Evolutionary conservation across 2,329 filamentous ascomycete species (phyloP).

Genomic region (Lizonia empirigonia): DNA sequence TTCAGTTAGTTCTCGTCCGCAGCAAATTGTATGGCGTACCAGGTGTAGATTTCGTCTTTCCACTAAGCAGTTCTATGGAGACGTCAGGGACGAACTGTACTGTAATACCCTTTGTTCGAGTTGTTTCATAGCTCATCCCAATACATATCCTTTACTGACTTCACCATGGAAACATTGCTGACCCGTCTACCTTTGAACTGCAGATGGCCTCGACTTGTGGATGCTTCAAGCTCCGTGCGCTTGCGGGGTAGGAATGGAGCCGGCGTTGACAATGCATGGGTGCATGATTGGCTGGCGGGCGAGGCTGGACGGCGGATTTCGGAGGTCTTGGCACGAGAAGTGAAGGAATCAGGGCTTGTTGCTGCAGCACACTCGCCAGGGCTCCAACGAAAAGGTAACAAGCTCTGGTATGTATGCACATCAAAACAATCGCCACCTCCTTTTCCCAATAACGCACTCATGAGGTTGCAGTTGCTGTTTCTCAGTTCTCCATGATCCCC

Average conservation of each 20-base stretch:
- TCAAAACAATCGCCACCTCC: constrained; percentile 22
- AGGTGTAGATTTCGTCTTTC: background rate
- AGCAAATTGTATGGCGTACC: background rate
- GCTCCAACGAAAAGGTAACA: constrained; percentile 8
- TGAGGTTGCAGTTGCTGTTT: constrained; percentile 8
- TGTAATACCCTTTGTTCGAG: too few species aligned
- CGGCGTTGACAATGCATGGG: constrained; percentile 17
- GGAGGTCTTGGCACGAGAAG: constrained; percentile 25
- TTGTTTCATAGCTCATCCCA: background rate
- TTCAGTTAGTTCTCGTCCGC: background rate
- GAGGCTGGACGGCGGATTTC: constrained; percentile 17
- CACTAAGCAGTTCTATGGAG: too few species aligned
- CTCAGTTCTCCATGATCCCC: constrained; percentile 14
- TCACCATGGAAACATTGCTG: background rate
- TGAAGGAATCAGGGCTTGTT: constrained; percentile 50
- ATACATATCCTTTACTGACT: background rate
- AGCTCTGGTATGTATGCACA: constrained; percentile 8
- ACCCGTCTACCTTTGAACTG: background rate
- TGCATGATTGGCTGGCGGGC: constrained; percentile 13
- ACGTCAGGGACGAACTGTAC: too few species aligned
- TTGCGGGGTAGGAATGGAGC: constrained; percentile 14
- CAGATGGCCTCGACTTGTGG: background rate
- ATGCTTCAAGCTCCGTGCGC: constrained; percentile 8
- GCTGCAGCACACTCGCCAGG: constrained; percentile 10
- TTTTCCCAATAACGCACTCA: constrained; percentile 12